phyloP scores from a whole-genome alignment of 495 filamentous ascomycete species.

The Delitschia confertaspora region DNA sequence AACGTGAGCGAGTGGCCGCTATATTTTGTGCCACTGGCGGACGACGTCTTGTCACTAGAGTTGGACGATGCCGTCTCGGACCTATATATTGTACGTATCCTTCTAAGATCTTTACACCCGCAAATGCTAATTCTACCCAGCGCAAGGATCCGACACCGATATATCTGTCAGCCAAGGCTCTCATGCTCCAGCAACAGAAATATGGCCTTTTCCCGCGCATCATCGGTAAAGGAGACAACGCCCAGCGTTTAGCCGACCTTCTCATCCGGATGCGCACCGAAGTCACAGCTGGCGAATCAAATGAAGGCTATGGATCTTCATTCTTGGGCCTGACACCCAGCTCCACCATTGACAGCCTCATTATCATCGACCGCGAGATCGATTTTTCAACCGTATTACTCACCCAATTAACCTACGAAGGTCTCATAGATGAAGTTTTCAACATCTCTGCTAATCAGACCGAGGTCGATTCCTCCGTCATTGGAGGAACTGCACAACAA shows the following conservation, averaged over 20 bases:
- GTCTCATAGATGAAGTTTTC: constrained; percentile 88
- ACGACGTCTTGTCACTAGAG: constrained; percentile 85
- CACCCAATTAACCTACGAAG: constrained; percentile 95
- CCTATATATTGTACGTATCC: constrained; percentile 60
- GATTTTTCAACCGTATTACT: constrained; percentile 86
- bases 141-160: constrained; percentile 85
- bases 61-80: constrained; percentile 79
- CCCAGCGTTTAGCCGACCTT: constrained; percentile 76
- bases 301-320: constrained; percentile 43
- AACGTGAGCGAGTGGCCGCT: constrained; percentile 78
- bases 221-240: constrained; percentile 92
- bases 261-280: constrained; percentile 91
- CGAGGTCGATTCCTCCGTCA: constrained; percentile 85
- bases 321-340: constrained; percentile 75
- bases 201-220: constrained; percentile 93
- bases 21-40: constrained; percentile 83
- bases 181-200: constrained; percentile 88
- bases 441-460: constrained; percentile 80
- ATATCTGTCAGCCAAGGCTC: constrained; percentile 78
- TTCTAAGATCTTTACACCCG: background rate
- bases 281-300: constrained; percentile 69
- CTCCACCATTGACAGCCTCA: constrained; percentile 73
- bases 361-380: constrained; percentile 91
- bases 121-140: constrained; percentile 35
- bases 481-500: constrained; percentile 57